These are phyloP conservation scores for Ogataea siamensis DNA, from an alignment of 805 yeast genomes.

Conservation along the genomic window DNA sequence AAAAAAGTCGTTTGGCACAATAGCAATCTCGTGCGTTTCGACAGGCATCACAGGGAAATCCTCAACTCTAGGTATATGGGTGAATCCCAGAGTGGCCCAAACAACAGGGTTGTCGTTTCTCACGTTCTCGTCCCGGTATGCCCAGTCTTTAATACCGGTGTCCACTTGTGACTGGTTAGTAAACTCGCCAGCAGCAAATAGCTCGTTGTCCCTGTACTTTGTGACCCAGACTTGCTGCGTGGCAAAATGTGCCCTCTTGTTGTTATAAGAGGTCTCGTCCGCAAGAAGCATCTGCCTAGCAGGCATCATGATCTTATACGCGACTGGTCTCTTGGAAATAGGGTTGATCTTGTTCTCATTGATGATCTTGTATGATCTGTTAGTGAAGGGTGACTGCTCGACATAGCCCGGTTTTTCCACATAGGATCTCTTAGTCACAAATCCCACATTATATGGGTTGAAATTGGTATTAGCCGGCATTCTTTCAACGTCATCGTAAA, in stretches of 20 bases:
- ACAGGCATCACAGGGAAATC: slow-evolving; percentile 92
- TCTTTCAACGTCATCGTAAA: slow-evolving; percentile 65
- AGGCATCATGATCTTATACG: slow-evolving; percentile 71
- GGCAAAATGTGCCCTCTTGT: slow-evolving; percentile 72
- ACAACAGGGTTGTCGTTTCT: slow-evolving; percentile 76
- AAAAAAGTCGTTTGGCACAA: slow-evolving; percentile 73
- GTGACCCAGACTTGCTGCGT: slow-evolving; percentile 83
- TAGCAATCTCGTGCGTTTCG: slow-evolving; percentile 66
- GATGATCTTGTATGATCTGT: slow-evolving; percentile 71
- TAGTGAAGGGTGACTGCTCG: slow-evolving; percentile 74
- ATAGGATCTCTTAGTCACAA: slow-evolving; percentile 56
- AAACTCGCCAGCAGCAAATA: slow-evolving; percentile 82
- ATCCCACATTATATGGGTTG: slow-evolving; percentile 73
- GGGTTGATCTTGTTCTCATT: slow-evolving; percentile 73
- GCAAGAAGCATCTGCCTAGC: slow-evolving; percentile 77
- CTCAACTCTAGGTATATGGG: slow-evolving; percentile 80
- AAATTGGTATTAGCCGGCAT: slow-evolving; percentile 50
- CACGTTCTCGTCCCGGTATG: slow-evolving; percentile 61
- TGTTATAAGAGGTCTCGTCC: slow-evolving; percentile 58
- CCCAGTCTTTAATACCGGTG: slow-evolving; percentile 73
- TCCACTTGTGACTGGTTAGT: slow-evolving; percentile 75
- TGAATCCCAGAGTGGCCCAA: slow-evolving; percentile 80
- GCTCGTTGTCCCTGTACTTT: slow-evolving; percentile 67
- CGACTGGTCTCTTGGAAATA: slow-evolving; percentile 68
- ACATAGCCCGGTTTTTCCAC: slow-evolving; percentile 70